phyloP scores from a whole-genome alignment of 192 early-diverging fungal genomes.

The Jimgerdemannia flammicorona region DNA sequence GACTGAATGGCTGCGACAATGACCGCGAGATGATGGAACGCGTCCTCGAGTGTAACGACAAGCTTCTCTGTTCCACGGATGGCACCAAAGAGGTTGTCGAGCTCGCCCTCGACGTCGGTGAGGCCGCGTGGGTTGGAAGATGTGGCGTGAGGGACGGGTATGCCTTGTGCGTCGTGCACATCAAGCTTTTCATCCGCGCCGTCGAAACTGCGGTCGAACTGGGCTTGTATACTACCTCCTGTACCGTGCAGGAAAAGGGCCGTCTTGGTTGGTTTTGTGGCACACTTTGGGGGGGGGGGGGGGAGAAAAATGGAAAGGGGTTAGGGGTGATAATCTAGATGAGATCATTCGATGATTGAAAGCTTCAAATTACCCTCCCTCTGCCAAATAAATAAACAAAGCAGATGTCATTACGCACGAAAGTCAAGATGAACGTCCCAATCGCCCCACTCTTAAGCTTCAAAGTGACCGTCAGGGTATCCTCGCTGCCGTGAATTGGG shows the following conservation, averaged over 20 bases:
- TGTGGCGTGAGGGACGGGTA: slow-evolving; percentile 11
- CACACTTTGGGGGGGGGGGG: slow-evolving; percentile 22
- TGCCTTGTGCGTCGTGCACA: slow-evolving; percentile 4
- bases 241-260: slow-evolving; percentile 20
- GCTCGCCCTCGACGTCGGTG: slow-evolving; percentile 31
- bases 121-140: slow-evolving; percentile 8
- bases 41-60: slow-evolving; percentile 17
- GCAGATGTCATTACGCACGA: slow-evolving; percentile 14
- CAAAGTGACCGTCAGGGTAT: slow-evolving; percentile 18
- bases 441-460: slow-evolving; percentile 21
- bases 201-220: slow-evolving; percentile 3
- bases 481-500: slow-evolving; percentile 24
- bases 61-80: slow-evolving; percentile 12
- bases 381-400: background rate
- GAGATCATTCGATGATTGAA: background rate
- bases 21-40: slow-evolving; percentile 32
- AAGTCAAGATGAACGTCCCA: slow-evolving; percentile 31
- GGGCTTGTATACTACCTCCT: slow-evolving; percentile 12
- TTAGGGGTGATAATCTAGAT: background rate
- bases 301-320: background rate
- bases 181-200: background rate
- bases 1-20: slow-evolving; percentile 28
- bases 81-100: slow-evolving; percentile 20
- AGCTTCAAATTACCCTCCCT: background rate
- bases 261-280: slow-evolving; percentile 12